Conservation (phyloP, 495 filamentous ascomycete species). For the Oidiodendron maius region DNA sequence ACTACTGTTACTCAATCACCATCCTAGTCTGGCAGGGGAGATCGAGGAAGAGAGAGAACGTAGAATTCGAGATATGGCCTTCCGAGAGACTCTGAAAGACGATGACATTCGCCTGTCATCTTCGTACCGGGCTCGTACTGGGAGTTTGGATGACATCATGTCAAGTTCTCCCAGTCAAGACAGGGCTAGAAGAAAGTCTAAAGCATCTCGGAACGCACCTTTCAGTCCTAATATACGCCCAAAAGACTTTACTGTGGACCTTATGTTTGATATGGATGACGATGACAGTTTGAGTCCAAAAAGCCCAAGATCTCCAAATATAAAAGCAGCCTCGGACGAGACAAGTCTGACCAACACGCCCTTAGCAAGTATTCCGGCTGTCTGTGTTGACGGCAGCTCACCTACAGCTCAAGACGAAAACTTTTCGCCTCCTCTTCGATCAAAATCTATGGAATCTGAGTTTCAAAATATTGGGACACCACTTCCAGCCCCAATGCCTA, state of each 20-base stretch:
- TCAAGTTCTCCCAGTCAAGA: conserved; percentile 47
- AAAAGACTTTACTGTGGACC: conserved; percentile 60
- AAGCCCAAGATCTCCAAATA: conserved; percentile 8
- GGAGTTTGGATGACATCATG: conserved; percentile 49
- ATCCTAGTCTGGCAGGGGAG: conserved; percentile 53
- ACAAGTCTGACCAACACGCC: background rate
- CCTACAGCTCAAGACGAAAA: background rate
- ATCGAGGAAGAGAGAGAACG: conserved; percentile 44
- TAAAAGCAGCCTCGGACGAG: conserved; percentile 7
- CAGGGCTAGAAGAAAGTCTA: conserved; percentile 42
- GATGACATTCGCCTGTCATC: conserved; percentile 50
- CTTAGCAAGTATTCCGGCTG: conserved; percentile 7
- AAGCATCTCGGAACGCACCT: conserved; percentile 37
- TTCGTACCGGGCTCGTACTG: conserved; percentile 38
- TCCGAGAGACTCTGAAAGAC: conserved; percentile 49
- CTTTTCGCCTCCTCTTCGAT: background rate
- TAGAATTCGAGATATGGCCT: conserved; percentile 47
- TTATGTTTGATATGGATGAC: conserved; percentile 97
- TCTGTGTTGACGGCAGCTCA: conserved; percentile 7
- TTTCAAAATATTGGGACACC: background rate
- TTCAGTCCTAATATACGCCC: conserved; percentile 57
- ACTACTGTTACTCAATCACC: conserved; percentile 58
- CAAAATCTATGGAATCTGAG: conserved; percentile 1
- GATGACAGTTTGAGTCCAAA: conserved; percentile 35
- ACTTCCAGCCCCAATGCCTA: conserved; percentile 3